Base-by-base conservation (phyloP, 768 basidiomycete species). In the Hydnomerulius pinastri region DNA sequence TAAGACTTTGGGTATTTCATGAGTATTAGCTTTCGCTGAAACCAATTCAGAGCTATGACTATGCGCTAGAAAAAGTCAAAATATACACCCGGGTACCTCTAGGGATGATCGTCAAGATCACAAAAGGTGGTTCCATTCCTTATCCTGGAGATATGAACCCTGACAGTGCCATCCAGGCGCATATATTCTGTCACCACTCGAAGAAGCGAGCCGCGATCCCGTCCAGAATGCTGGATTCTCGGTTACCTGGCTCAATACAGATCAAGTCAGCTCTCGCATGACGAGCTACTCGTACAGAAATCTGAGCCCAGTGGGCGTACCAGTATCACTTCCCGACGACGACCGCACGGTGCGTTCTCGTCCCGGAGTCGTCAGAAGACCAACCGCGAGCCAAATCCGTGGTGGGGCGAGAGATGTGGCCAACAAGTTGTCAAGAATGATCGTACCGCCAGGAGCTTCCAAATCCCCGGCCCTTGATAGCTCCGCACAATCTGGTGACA, bases 121-220 rank as follows among this genome's bases (percentile, higher is more conserved):
- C 79, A 44, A 91, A 89, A 79, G 96, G 93, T 87, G 20, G 12
- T 48, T 46, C 32, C 13, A 65, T 51, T 32, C 15, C 43, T 21
- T 29, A 13, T 23, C 6, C n/a, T 18, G n/a, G 41, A 15, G 24
- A 23, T 4, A 36, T 39, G 21, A 17, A 44, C 23, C 40, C 35
- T 40, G 29, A 46, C 30, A 21, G 28, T 38, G 35, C 15, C 23
- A 43, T 50, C 17, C 47, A 94, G 95, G 95, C n/a, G 85, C 91
- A 38, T 99, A 98, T 65, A 98, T 98, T 52, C 71, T 98, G 35
- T 97, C 95, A 1, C 86, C 95, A 2, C 76, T 98, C 2, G 92
- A 98, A 69, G 92, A 96, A 66, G 85, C 91, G 0, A 92, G 91
- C 57, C 83, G 94, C 13, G 92, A 97, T 66, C 82, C 88, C 0